phyloP scores from a whole-genome alignment of 2,329 filamentous ascomycete species.

The Samsoniella hepiali region DNA sequence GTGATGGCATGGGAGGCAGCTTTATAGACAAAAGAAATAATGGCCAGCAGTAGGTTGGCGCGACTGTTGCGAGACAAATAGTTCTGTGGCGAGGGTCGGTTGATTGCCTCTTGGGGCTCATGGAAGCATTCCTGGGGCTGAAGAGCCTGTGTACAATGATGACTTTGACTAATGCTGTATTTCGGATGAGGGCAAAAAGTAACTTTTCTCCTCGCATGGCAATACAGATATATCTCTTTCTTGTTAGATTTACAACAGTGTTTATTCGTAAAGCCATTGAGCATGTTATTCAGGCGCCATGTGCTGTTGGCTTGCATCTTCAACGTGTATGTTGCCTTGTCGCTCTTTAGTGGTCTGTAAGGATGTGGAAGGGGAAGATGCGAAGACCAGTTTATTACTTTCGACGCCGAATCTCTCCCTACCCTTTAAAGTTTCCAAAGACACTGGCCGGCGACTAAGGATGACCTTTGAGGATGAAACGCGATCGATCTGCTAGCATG shows the following conservation, averaged over 20 bases:
- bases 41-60: constrained; percentile 18
- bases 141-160: constrained; percentile 42
- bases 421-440: too few relatives aligned
- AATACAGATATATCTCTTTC: constrained; percentile 22
- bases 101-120: not conserved
- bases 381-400: too few relatives aligned
- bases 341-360: too few relatives aligned
- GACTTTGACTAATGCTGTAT: constrained; percentile 39
- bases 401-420: too few relatives aligned
- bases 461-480: too few relatives aligned
- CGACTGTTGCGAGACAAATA: not conserved
- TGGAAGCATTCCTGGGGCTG: constrained; percentile 27
- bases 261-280: not conserved
- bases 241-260: constrained; percentile 2
- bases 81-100: not conserved
- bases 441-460: too few relatives aligned
- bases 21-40: constrained; percentile 18
- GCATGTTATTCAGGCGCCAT: not conserved
- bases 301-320: too few relatives aligned
- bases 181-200: constrained; percentile 28
- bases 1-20: constrained; percentile 19
- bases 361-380: too few relatives aligned
- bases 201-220: constrained; percentile 21
- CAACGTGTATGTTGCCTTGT: too few relatives aligned
- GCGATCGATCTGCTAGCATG: too few relatives aligned